Percentiles rank a stretch among this genome's conserved stretches.
Evolutionary conservation across 2,329 filamentous ascomycete species (phyloP).

Genomic region (Ophiosphaerella narmari): DNA sequence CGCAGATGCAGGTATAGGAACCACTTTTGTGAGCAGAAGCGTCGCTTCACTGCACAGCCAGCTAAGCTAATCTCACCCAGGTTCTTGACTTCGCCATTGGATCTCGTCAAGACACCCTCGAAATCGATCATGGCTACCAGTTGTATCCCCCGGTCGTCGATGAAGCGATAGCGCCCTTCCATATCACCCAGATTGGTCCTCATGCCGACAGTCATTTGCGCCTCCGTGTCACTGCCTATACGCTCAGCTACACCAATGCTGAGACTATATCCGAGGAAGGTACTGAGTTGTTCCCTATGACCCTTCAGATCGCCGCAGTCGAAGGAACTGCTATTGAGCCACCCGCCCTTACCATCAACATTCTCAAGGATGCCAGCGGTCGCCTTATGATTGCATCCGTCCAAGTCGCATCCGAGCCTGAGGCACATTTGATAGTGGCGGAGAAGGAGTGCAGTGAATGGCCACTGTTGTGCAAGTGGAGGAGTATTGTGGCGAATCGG

Average conservation of each 20-base stretch:
- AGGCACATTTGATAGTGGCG: slow-evolving; percentile 21
- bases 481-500: slow-evolving; percentile 42
- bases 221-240: slow-evolving; percentile 44
- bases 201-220: slow-evolving; percentile 30
- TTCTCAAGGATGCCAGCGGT: slow-evolving; percentile 44
- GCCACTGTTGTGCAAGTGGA: slow-evolving; percentile 50
- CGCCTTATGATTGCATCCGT: slow-evolving; percentile 47
- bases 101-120: slow-evolving; percentile 33
- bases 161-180: slow-evolving; percentile 34
- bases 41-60: neutral
- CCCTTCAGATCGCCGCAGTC: slow-evolving; percentile 41
- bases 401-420: slow-evolving; percentile 25
- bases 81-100: slow-evolving; percentile 46
- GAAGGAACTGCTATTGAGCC: slow-evolving; percentile 37
- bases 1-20: slow-evolving; percentile 40
- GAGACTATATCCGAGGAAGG: slow-evolving; percentile 43
- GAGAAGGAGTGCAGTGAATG: slow-evolving; percentile 44
- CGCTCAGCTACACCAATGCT: slow-evolving; percentile 40
- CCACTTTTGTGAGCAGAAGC: slow-evolving; percentile 38
- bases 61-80: slow-evolving; percentile 30
- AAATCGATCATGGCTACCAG: slow-evolving; percentile 40
- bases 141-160: slow-evolving; percentile 46
- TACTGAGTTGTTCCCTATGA: slow-evolving; percentile 46
- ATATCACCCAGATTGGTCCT: slow-evolving; percentile 40
- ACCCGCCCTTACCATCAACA: slow-evolving; percentile 42